phyloP scores from a whole-genome alignment of 1,284 basidiomycete genomes.

The Tylopilus orsonianus region DNA sequence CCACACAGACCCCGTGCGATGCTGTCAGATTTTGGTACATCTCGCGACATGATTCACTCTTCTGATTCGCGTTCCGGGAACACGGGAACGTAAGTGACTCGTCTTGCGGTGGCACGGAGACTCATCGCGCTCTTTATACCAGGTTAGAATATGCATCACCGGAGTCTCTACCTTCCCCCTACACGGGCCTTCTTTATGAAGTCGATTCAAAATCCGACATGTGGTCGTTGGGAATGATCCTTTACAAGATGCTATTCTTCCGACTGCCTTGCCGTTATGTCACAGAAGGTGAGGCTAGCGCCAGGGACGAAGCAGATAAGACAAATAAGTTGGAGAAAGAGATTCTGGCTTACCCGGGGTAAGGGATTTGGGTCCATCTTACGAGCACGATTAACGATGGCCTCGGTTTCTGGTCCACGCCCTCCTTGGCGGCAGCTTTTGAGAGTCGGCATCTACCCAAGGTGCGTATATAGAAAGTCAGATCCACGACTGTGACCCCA shows the following conservation, averaged over 20 bases:
- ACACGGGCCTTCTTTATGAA: constrained; percentile 65
- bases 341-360: constrained; percentile 77
- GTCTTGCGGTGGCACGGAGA: background rate
- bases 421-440: constrained; percentile 52
- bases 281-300: constrained; percentile 48
- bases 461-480: constrained; percentile 40
- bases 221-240: constrained; percentile 89
- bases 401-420: constrained; percentile 58
- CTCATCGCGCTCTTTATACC: constrained; percentile 5
- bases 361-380: constrained; percentile 12
- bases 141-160: constrained; percentile 84
- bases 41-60: constrained; percentile 80
- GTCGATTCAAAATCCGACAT: constrained; percentile 88
- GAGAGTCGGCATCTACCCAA: constrained; percentile 69
- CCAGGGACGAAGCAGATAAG: constrained; percentile 53
- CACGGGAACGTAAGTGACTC: constrained; percentile 82
- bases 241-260: constrained; percentile 91
- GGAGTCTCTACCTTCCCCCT: constrained; percentile 75
- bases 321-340: constrained; percentile 69
- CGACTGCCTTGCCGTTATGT: constrained; percentile 75
- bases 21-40: constrained; percentile 94
- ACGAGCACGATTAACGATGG: constrained; percentile 7
- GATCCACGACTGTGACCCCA: background rate
- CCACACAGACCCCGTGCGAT: constrained; percentile 71
- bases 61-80: constrained; percentile 77